Evolutionary conservation across 2,329 filamentous ascomycete genomes (phyloP).

Genomic region (Atkinsonella hypoxylon): DNA sequence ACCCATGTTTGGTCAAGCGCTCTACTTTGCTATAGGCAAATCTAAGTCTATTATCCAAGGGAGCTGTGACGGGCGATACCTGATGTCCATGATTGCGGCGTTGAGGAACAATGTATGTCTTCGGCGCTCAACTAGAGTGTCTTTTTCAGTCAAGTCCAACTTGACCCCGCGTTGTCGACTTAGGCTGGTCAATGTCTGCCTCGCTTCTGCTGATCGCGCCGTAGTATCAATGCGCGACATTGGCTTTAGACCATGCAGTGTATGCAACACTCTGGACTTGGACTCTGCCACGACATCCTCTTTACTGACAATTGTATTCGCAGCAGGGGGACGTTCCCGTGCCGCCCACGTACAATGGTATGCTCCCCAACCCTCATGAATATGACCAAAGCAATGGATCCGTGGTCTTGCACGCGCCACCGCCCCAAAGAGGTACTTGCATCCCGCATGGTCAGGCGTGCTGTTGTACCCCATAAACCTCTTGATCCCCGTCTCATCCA

Average conservation of each 20-base stretch:
- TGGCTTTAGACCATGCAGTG: conserved; percentile 16
- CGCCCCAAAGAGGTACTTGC: conserved; percentile 31
- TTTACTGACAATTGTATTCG: background rate
- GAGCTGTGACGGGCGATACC: conserved; percentile 30
- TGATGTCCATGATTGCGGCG: conserved; percentile 38
- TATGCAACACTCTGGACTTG: conserved; percentile 22
- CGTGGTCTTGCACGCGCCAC: conserved; percentile 29
- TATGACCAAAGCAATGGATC: conserved; percentile 46
- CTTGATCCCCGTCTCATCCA: conserved; percentile 26
- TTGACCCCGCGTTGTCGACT: conserved; percentile 18
- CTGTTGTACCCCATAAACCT: background rate
- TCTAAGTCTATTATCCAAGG: conserved; percentile 43
- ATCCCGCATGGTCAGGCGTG: conserved; percentile 25
- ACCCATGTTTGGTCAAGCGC: background rate
- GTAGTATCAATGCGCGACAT: conserved; percentile 11
- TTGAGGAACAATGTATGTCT: conserved; percentile 48
- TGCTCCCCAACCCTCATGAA: conserved; percentile 49
- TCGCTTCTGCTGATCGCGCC: conserved; percentile 7
- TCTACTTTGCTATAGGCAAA: conserved; percentile 15
- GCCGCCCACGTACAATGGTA: conserved; percentile 38
- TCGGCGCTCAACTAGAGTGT: conserved; percentile 21
- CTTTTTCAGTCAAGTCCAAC: conserved; percentile 26
- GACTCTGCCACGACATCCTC: conserved; percentile 28
- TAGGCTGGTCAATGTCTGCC: conserved; percentile 10
- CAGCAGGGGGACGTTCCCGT: conserved; percentile 9